Conservation (phyloP, 2,329 filamentous ascomycete genomes). For the Penicillium sp. region DNA sequence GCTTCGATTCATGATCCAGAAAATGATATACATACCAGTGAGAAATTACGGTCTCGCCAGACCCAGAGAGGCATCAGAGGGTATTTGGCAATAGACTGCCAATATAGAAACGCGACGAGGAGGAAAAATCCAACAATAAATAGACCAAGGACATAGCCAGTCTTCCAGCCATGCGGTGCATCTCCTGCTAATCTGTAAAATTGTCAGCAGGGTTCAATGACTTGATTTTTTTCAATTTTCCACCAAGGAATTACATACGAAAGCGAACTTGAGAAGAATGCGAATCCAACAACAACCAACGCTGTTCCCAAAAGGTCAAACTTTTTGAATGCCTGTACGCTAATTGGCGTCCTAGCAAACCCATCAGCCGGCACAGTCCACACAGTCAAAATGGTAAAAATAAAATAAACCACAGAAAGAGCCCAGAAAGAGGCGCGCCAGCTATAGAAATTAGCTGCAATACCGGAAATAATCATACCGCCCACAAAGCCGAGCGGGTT, state of each 20-base stretch:
- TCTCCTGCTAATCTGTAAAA: constrained; percentile 48
- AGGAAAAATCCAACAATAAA: constrained; percentile 59
- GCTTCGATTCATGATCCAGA: not conserved
- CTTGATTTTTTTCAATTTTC: no score
- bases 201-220: constrained; percentile 2
- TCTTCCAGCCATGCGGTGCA: constrained; percentile 62
- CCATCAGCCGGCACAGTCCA: constrained; percentile 62
- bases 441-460: constrained; percentile 60
- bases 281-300: constrained; percentile 63
- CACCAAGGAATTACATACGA: constrained; percentile 45
- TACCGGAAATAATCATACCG: constrained; percentile 60
- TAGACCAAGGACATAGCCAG: constrained; percentile 61
- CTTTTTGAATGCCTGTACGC: constrained; percentile 51
- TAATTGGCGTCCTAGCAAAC: constrained; percentile 46
- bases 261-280: constrained; percentile 62
- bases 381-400: constrained; percentile 57
- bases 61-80: constrained; percentile 56
- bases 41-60: constrained; percentile 64
- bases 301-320: constrained; percentile 63
- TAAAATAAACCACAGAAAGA: constrained; percentile 62
- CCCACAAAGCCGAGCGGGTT: constrained; percentile 59
- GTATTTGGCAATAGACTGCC: constrained; percentile 56
- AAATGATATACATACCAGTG: constrained; percentile 47
- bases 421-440: constrained; percentile 66
- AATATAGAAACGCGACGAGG: constrained; percentile 59